These are phyloP conservation scores for Carex kokanica DNA, from an alignment of 176 grass and related monocot genomes.

Conservation along the genomic window DNA sequence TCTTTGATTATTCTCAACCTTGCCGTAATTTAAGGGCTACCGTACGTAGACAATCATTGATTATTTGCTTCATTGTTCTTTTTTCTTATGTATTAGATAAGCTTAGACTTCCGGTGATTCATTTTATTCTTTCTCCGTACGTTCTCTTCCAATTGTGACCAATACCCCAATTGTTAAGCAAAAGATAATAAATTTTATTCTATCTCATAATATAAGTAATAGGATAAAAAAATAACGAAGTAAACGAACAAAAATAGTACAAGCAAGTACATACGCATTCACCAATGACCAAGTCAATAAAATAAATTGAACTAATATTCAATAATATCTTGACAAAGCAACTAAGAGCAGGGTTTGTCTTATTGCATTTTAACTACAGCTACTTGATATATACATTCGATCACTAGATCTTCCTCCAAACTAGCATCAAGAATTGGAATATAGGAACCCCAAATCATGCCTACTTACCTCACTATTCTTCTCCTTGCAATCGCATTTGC, in stretches of 20 bases:
- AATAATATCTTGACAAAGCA: not conserved
- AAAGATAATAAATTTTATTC: too few species aligned
- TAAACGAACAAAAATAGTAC: not conserved
- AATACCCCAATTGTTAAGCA: too few species aligned
- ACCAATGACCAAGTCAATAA: not conserved
- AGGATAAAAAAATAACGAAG: not conserved
- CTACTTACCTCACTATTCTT: not conserved
- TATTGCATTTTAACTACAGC: not conserved
- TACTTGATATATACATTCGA: not conserved
- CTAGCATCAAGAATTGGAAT: not conserved
- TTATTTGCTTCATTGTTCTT: too few species aligned
- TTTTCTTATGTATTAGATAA: too few species aligned
- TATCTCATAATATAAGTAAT: not conserved
- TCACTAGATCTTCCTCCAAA: not conserved
- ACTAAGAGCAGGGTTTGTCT: not conserved
- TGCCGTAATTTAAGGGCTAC: too few species aligned
- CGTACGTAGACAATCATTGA: too few species aligned
- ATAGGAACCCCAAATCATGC: constrained; percentile 2
- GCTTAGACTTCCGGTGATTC: too few species aligned
- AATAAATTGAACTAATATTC: not conserved
- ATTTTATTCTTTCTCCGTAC: too few species aligned
- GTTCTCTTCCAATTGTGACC: too few species aligned
- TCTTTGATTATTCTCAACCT: too few species aligned
- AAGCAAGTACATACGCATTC: not conserved
- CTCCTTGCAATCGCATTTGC: not conserved